Evolutionary conservation across 2,329 filamentous ascomycete genomes (phyloP).

Genomic region (Alternaria viburni): DNA sequence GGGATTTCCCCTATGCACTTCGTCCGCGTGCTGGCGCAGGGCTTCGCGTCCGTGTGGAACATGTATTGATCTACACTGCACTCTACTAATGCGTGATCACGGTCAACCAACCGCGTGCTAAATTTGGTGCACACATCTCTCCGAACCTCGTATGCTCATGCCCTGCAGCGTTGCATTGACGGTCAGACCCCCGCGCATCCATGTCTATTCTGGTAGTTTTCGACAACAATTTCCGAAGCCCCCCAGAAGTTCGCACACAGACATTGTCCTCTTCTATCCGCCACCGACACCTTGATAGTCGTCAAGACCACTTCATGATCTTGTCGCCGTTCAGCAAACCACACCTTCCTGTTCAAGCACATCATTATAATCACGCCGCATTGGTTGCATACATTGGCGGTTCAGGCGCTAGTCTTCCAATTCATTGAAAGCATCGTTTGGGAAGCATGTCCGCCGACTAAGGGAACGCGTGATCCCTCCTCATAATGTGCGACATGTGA

Average conservation of each 20-base stretch:
- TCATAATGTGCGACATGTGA: background rate
- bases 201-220: constrained; percentile 7
- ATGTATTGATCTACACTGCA: background rate
- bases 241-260: constrained; percentile 7
- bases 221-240: constrained; percentile 4
- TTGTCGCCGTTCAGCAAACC: background rate
- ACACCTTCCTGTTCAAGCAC: constrained; percentile 14
- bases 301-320: background rate
- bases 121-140: constrained; percentile 12
- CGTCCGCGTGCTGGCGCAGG: background rate
- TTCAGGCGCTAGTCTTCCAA: constrained; percentile 14
- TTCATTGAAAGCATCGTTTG: constrained; percentile 22
- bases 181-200: constrained; percentile 10
- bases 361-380: constrained; percentile 1
- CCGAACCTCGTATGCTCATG: constrained; percentile 2
- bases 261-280: constrained; percentile 1
- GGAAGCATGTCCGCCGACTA: constrained; percentile 14
- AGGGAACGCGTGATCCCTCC: constrained; percentile 10
- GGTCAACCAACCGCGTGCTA: constrained; percentile 13
- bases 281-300: constrained; percentile 7
- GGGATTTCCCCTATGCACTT: background rate
- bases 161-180: constrained; percentile 5
- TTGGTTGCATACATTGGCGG: background rate
- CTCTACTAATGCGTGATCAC: background rate
- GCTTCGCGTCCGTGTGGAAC: background rate